phyloP scores from a whole-genome alignment of 208 protist genomes.

The Blechomonas ayalai region DNA sequence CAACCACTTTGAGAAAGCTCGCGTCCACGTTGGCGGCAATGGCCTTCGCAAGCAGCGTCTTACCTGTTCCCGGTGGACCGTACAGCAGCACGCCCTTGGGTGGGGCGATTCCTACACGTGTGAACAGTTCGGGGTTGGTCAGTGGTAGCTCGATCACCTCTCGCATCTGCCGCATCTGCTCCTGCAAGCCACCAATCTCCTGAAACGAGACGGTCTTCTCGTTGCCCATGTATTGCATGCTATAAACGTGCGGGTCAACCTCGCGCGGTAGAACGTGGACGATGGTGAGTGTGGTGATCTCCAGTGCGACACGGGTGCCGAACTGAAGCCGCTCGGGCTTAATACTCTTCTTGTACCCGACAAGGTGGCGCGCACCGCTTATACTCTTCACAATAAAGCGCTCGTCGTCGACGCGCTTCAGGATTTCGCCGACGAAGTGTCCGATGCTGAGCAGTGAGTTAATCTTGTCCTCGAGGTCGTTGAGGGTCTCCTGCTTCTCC shows the following conservation, averaged over 20 bases:
- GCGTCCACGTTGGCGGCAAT: conserved; percentile 98
- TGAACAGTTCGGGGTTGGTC: conserved; percentile 99
- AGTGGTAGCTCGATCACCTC: conserved; percentile 99
- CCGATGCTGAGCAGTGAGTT: conserved; percentile 98
- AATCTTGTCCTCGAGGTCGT: conserved; percentile 97
- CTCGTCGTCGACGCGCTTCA: conserved; percentile 92
- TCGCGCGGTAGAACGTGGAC: conserved; percentile 97
- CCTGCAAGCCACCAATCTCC: conserved; percentile 96
- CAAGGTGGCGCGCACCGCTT: conserved; percentile 98
- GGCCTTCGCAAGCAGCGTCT: conserved; percentile 97
- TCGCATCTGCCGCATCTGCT: conserved; percentile 98
- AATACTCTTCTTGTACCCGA: conserved; percentile 94
- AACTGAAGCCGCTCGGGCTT: conserved; percentile 93
- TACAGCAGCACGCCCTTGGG: conserved; percentile 99
- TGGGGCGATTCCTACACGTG: conserved; percentile 98
- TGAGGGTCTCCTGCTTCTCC: conserved; percentile 84
- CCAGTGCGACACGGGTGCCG: conserved; percentile 97
- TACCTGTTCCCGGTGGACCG: conserved; percentile 96
- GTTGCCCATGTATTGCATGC: conserved; percentile 97
- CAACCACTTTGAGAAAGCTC: conserved; percentile 98
- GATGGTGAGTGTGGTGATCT: conserved; percentile 99
- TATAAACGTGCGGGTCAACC: conserved; percentile 99
- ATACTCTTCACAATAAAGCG: conserved; percentile 99
- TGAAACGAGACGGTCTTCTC: conserved; percentile 93
- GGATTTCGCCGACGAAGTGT: conserved; percentile 98